Percentiles rank a stretch among this genome's conserved stretches.
Conservation (phyloP, 2,329 filamentous ascomycete species). For the Trichoderma sp. region DNA sequence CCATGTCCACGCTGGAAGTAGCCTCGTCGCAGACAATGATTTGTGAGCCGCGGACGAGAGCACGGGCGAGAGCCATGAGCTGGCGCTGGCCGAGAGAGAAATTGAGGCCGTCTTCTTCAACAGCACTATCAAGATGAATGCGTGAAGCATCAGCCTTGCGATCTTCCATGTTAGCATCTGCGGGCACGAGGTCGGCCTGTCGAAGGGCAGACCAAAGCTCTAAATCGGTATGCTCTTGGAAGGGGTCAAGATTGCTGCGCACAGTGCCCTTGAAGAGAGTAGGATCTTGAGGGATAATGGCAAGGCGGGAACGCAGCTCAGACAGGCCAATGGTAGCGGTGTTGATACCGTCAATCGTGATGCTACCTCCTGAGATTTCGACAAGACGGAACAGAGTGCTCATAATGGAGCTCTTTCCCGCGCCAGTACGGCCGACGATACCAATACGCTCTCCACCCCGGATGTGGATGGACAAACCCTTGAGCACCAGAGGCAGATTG, state of each 20-base stretch:
- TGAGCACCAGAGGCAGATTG: constrained; percentile 72
- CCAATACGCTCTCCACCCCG: constrained; percentile 77
- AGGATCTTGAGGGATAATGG: constrained; percentile 84
- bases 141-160: constrained; percentile 71
- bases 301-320: constrained; percentile 73
- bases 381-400: constrained; percentile 77
- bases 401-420: constrained; percentile 85
- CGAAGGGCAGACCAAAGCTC: constrained; percentile 78
- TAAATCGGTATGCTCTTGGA: constrained; percentile 75
- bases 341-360: constrained; percentile 67
- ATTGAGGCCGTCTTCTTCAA: constrained; percentile 94
- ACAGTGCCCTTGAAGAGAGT: constrained; percentile 83
- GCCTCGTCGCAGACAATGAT: constrained; percentile 99
- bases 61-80: constrained; percentile 90
- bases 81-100: constrained; percentile 95
- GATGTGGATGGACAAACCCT: constrained; percentile 72
- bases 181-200: constrained; percentile 71
- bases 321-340: constrained; percentile 75
- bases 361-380: constrained; percentile 64
- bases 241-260: constrained; percentile 78
- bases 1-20: constrained; percentile 90
- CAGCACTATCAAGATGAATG: constrained; percentile 79
- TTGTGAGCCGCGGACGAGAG: constrained; percentile 81
- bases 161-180: constrained; percentile 69
- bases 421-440: constrained; percentile 79